These are phyloP conservation scores for Crithidia acanthocephali DNA, from an alignment of 208 protist species.

Conservation along the genomic window DNA sequence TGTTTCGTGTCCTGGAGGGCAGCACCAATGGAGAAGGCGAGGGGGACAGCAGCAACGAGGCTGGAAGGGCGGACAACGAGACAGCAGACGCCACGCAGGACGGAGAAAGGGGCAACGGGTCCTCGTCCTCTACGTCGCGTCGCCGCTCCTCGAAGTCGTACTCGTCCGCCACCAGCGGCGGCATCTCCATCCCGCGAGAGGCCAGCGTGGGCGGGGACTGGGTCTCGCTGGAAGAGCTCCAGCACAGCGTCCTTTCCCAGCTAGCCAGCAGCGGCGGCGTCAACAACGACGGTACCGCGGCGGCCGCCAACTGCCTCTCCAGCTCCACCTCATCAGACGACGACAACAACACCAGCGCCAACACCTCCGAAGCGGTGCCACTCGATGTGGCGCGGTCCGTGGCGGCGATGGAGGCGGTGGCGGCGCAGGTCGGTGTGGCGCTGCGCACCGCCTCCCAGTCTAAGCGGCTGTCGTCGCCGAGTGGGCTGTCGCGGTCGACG, in stretches of 20 bases:
- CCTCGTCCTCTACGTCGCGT: conserved; percentile 1
- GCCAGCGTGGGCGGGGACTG: conserved; percentile 16
- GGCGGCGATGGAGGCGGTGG: conserved; percentile 14
- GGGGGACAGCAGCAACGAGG: not conserved
- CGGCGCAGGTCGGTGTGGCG: conserved; percentile 12
- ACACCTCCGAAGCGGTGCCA: not conserved
- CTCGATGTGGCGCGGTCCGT: not conserved
- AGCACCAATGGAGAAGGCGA: not conserved
- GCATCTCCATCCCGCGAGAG: not conserved
- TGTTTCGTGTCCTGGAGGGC: conserved; percentile 68
- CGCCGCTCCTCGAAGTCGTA: conserved; percentile 13
- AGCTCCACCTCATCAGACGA: conserved; percentile 15
- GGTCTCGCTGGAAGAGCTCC: conserved; percentile 18
- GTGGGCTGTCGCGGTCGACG: not conserved
- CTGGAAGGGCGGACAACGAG: not conserved
- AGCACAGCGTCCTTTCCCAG: conserved; percentile 3
- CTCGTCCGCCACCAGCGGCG: not conserved
- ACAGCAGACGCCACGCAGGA: not conserved
- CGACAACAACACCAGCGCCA: not conserved
- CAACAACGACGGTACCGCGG: too few species aligned
- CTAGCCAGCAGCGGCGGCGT: not conserved
- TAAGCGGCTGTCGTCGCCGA: not conserved
- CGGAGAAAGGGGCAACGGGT: not conserved
- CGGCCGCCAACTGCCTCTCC: not conserved
- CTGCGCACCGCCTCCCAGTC: not conserved